These are phyloP conservation scores for Lactifluus echinatus DNA, from an alignment of 768 basidiomycete genomes.

Conservation along the genomic window DNA sequence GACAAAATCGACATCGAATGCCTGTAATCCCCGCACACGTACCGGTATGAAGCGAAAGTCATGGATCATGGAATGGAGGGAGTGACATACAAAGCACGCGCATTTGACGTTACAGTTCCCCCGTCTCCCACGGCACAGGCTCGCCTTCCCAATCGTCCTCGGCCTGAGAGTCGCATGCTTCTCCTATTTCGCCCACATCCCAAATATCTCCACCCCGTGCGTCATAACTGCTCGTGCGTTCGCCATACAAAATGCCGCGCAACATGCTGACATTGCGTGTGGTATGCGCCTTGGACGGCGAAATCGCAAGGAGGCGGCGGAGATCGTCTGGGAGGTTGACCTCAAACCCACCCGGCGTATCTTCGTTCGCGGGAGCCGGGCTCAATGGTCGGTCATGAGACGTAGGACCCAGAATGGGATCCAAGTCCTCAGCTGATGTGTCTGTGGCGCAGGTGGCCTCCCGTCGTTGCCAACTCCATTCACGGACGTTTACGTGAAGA, in stretches of 20 bases:
- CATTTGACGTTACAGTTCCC: slow-evolving; percentile 45
- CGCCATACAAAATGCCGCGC: slow-evolving; percentile 51
- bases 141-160: slow-evolving; percentile 64
- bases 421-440: slow-evolving; percentile 13
- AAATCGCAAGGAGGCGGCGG: slow-evolving; percentile 54
- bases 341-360: slow-evolving; percentile 35
- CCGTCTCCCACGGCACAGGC: slow-evolving; percentile 74
- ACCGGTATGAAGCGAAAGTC: slow-evolving; percentile 5
- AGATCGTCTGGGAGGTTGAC: slow-evolving; percentile 60
- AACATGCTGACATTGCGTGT: slow-evolving; percentile 35
- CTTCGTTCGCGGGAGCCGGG: slow-evolving; percentile 23
- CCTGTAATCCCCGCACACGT: slow-evolving; percentile 5
- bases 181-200: slow-evolving; percentile 60
- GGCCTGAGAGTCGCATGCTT: slow-evolving; percentile 23
- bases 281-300: slow-evolving; percentile 31
- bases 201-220: slow-evolving; percentile 64
- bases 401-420: slow-evolving; percentile 10
- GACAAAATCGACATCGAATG: not conserved
- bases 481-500: slow-evolving; percentile 25
- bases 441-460: not conserved
- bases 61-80: slow-evolving; percentile 19
- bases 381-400: slow-evolving; percentile 14
- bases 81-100: slow-evolving; percentile 24
- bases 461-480: slow-evolving; percentile 23
- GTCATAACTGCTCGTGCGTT: slow-evolving; percentile 48